Conservation (phyloP, 1,284 basidiomycete genomes). For the Cryptococcus sp. region DNA sequence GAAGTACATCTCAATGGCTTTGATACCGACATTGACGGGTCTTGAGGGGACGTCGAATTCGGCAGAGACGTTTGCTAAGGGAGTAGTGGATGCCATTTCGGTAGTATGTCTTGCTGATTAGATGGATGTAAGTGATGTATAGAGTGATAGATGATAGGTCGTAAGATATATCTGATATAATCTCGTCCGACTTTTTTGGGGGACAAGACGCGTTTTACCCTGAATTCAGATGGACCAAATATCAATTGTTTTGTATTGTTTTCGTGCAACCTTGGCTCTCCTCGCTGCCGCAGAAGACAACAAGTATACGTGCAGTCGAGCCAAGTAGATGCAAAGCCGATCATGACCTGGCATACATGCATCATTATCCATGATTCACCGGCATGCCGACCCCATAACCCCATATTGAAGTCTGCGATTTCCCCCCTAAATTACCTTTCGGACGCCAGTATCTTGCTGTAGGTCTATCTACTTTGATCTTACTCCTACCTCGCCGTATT, state of each 20-base stretch:
- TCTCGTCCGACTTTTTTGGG: constrained; percentile 3
- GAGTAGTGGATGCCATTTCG: constrained; percentile 1
- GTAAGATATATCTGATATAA: not conserved
- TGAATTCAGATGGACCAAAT: not conserved
- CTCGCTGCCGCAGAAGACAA: no score
- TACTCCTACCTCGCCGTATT: not conserved
- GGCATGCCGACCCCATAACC: not conserved
- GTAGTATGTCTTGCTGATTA: not conserved
- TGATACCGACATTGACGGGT: constrained; percentile 87
- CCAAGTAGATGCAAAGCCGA: not conserved
- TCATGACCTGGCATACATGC: not conserved
- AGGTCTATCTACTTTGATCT: not conserved
- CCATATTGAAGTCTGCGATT: not conserved
- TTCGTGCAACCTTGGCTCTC: no score
- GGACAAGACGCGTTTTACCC: not conserved
- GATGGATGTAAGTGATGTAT: not conserved
- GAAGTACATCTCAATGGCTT: constrained; percentile 90
- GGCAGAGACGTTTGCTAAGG: constrained; percentile 15
- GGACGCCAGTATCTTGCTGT: not conserved
- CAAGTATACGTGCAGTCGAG: no score
- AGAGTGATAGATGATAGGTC: not conserved
- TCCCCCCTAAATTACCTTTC: not conserved
- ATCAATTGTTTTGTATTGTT: no score
- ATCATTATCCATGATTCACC: not conserved
- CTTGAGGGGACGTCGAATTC: constrained; percentile 53